Evolutionary conservation across 331 rosid species (phyloP).

Genomic region (Acacia pycnantha): DNA sequence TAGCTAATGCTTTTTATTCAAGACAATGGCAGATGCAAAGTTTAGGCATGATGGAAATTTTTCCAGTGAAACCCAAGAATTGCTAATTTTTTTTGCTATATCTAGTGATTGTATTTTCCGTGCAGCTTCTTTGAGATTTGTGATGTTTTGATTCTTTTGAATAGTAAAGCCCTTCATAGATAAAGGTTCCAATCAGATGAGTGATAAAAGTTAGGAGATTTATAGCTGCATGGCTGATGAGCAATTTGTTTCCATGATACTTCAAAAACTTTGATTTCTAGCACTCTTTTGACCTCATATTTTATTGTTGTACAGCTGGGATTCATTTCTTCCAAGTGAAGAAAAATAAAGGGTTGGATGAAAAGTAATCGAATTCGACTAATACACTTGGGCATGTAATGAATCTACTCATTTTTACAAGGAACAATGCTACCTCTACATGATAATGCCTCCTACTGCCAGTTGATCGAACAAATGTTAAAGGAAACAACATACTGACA

Average conservation of each 20-base stretch:
- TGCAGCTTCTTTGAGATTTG: background rate
- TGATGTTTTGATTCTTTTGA: background rate
- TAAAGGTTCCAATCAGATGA: background rate
- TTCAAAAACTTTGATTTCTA: background rate
- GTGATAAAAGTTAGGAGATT: background rate
- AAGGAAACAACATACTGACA: background rate
- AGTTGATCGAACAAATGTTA: background rate
- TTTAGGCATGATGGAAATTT: background rate
- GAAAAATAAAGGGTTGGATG: background rate
- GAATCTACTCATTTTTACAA: background rate
- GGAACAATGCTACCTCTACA: background rate
- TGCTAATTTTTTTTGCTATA: background rate
- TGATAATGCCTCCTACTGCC: background rate
- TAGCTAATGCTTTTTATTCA: background rate
- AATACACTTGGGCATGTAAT: background rate
- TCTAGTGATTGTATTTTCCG: background rate
- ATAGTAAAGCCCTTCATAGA: background rate
- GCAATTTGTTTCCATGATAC: background rate
- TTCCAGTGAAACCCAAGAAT: background rate
- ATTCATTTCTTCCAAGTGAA: background rate
- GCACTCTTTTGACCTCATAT: background rate
- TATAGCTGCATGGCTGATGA: background rate
- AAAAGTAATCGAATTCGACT: background rate
- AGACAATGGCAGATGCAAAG: background rate
- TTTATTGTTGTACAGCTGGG: background rate